Conservation (phyloP, 768 basidiomycete genomes). For the Suillus tomentosus region DNA sequence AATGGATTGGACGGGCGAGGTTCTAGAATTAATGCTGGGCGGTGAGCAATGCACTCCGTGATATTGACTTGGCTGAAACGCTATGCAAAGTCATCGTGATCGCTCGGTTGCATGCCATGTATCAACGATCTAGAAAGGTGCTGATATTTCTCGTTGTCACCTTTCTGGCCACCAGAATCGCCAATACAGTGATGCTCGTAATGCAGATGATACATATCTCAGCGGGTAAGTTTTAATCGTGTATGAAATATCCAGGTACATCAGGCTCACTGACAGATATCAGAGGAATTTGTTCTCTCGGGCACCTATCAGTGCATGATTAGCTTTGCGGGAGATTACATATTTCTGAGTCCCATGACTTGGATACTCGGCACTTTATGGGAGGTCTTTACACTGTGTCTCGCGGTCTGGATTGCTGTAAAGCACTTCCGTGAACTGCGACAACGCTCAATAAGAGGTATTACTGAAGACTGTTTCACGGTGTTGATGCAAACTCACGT, state of each 20-base stretch:
- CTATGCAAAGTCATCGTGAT: neutral
- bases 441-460: neutral
- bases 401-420: neutral
- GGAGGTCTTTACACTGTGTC: neutral
- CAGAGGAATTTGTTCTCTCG: neutral
- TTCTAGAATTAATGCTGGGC: neutral
- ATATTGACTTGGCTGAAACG: neutral
- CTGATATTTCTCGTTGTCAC: neutral
- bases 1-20: neutral
- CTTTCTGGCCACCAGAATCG: neutral
- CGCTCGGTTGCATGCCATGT: neutral
- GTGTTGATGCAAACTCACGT: neutral
- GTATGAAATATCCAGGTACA: neutral
- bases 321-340: neutral
- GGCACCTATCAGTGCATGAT: neutral
- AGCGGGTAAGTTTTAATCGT: neutral
- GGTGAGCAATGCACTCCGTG: neutral
- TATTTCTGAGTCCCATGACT: neutral
- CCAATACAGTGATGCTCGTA: neutral
- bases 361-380: neutral
- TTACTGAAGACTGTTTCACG: neutral
- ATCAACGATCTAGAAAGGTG: neutral
- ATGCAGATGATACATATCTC: accelerated
- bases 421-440: neutral
- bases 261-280: neutral